A percentile compares a stretch with the other conserved stretches of the same genome.
These are phyloP conservation scores for Orbilia ellipsospora DNA, from an alignment of 2,329 filamentous ascomycete species.

Conservation along the genomic window DNA sequence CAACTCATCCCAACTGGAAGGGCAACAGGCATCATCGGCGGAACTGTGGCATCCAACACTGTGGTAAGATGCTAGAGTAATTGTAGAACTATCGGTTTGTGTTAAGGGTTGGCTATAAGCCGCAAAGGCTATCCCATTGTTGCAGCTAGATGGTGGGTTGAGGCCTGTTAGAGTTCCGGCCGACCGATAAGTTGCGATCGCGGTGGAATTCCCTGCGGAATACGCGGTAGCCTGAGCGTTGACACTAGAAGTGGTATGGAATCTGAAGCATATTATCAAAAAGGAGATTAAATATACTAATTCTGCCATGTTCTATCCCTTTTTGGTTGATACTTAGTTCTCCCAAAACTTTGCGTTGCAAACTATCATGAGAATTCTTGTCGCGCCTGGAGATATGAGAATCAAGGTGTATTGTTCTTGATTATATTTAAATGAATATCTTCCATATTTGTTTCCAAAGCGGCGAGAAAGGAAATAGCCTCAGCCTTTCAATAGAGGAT, in stretches of 20 bases:
- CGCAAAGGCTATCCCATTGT: background rate
- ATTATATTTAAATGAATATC: background rate
- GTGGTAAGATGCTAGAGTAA: slow-evolving; percentile 9
- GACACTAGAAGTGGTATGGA: background rate
- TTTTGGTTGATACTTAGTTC: background rate
- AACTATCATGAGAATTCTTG: no score
- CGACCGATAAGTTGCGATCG: slow-evolving; percentile 5
- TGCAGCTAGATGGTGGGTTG: slow-evolving; percentile 18
- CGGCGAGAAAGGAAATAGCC: background rate
- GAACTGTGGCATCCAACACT: slow-evolving; percentile 18
- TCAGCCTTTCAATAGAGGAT: background rate
- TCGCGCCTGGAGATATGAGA: background rate
- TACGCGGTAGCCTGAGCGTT: slow-evolving; percentile 24
- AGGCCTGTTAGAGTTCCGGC: slow-evolving; percentile 6
- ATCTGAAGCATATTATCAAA: background rate
- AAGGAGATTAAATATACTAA: background rate
- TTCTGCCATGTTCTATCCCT: background rate
- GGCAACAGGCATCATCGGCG: slow-evolving; percentile 10
- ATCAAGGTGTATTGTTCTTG: background rate
- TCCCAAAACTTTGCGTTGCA: no score
- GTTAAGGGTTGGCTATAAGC: background rate
- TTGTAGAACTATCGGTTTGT: background rate
- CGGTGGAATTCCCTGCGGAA: slow-evolving; percentile 1
- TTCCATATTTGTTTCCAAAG: background rate
- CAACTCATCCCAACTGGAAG: slow-evolving; percentile 4